Evolutionary conservation across 2,329 filamentous ascomycete genomes (phyloP).

Genomic region (Coniochaeta sp.): DNA sequence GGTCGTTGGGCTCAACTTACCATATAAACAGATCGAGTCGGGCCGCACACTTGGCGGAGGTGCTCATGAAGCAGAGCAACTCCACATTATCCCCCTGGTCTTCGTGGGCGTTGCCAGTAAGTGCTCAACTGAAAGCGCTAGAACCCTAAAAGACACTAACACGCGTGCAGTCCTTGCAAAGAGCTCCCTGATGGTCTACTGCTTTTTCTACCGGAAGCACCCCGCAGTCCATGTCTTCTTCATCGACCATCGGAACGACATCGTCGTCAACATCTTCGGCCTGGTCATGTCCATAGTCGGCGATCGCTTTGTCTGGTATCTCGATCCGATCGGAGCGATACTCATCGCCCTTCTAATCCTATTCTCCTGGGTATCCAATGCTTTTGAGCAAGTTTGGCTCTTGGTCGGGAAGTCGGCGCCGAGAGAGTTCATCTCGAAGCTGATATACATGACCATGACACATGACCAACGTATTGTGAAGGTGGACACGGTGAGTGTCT

Average conservation of each 20-base stretch:
- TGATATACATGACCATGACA: constrained; percentile 48
- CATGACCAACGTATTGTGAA: constrained; percentile 47
- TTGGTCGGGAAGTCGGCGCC: constrained; percentile 56
- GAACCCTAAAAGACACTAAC: not conserved
- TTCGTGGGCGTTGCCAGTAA: constrained; percentile 48
- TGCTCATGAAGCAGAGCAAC: constrained; percentile 28
- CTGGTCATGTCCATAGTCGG: constrained; percentile 49
- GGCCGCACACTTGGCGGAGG: constrained; percentile 41
- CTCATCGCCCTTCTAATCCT: constrained; percentile 54
- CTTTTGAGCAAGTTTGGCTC: constrained; percentile 54
- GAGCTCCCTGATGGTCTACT: constrained; percentile 44
- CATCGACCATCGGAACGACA: constrained; percentile 50
- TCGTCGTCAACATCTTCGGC: constrained; percentile 47
- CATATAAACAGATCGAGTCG: constrained; percentile 39
- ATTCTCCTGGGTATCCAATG: constrained; percentile 53
- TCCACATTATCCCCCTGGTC: constrained; percentile 46
- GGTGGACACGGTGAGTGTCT: constrained; percentile 40
- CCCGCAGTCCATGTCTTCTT: constrained; percentile 51
- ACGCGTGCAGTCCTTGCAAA: constrained; percentile 39
- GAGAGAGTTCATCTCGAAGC: constrained; percentile 45
- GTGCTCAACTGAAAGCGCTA: constrained; percentile 11
- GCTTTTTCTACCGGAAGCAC: constrained; percentile 43
- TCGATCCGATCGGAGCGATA: constrained; percentile 55
- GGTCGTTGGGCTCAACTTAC: constrained; percentile 9
- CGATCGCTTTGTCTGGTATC: constrained; percentile 46